Evolutionary conservation across 2,329 filamentous ascomycete species (phyloP).

Genomic region (Claviceps cyperi): DNA sequence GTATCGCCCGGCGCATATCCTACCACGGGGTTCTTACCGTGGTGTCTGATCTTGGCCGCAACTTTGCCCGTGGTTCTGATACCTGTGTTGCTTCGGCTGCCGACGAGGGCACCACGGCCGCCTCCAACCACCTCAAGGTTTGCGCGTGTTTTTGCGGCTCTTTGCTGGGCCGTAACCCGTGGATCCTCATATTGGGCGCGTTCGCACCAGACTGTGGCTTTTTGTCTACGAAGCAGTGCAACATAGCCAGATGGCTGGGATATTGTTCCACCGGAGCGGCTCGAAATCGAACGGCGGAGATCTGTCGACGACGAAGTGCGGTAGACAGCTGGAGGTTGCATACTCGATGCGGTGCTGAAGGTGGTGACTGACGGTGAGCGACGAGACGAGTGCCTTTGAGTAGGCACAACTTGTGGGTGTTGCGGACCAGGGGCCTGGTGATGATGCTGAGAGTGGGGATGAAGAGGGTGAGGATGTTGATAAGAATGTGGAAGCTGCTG

Average conservation of each 20-base stretch:
- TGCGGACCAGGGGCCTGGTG: conserved; percentile 5
- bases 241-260: conserved; percentile 67
- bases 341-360: conserved; percentile 56
- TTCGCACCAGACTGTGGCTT: conserved; percentile 97
- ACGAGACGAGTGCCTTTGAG: conserved; percentile 20
- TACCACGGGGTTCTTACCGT: conserved; percentile 64
- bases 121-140: conserved; percentile 67
- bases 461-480: conserved; percentile 14
- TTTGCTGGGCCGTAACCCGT: conserved; percentile 64
- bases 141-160: conserved; percentile 75
- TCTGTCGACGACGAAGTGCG: conserved; percentile 41
- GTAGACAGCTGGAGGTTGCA: conserved; percentile 43
- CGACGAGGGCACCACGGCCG: conserved; percentile 22
- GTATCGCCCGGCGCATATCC: conserved; percentile 59
- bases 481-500: conserved; percentile 12
- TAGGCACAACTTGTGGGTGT: conserved; percentile 4
- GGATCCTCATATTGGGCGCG: conserved; percentile 86
- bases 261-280: conserved; percentile 47
- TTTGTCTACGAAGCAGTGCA: conserved; percentile 88
- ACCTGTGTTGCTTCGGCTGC: conserved; percentile 46
- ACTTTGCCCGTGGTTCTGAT: conserved; percentile 50
- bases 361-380: conserved; percentile 53
- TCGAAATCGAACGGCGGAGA: conserved; percentile 65
- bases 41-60: conserved; percentile 76
- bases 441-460: conserved; percentile 20